Evolutionary conservation across 768 basidiomycete species (phyloP).

Genomic region (Rhodocollybia butyracea): DNA sequence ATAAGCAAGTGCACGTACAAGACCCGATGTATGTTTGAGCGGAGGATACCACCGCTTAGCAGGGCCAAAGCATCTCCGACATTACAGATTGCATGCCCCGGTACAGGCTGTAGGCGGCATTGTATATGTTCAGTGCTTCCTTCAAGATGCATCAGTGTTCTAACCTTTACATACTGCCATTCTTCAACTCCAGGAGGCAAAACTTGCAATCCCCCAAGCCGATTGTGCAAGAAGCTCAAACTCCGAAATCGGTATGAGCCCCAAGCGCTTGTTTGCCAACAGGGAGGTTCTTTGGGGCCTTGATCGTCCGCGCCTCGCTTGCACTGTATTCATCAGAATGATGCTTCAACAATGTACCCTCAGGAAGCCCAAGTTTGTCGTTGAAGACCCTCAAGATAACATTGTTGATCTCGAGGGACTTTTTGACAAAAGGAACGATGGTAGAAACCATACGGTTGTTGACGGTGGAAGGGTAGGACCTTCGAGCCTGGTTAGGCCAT

Average conservation of each 20-base stretch:
- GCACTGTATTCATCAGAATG: constrained; percentile 35
- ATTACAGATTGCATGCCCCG: constrained; percentile 44
- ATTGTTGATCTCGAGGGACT: constrained; percentile 37
- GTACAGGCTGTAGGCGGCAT: constrained; percentile 32
- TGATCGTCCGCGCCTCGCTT: constrained; percentile 41
- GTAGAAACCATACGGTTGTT: constrained; percentile 2
- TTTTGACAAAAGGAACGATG: constrained; percentile 14
- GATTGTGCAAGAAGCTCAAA: constrained; percentile 33
- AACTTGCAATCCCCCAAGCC: constrained; percentile 44
- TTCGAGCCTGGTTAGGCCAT: constrained; percentile 35
- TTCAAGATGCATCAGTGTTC: not conserved
- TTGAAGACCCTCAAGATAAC: constrained; percentile 38
- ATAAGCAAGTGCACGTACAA: constrained; percentile 22
- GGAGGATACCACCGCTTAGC: constrained; percentile 43
- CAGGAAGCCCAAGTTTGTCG: constrained; percentile 34
- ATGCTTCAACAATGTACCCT: constrained; percentile 29
- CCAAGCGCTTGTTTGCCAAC: constrained; percentile 20
- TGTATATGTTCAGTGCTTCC: not conserved
- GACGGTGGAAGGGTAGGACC: constrained; percentile 36
- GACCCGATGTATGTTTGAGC: constrained; percentile 41
- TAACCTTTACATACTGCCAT: constrained; percentile 42
- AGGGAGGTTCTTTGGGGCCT: constrained; percentile 27
- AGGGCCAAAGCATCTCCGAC: constrained; percentile 42
- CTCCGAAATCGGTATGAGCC: constrained; percentile 43
- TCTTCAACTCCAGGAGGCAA: constrained; percentile 32